Evolutionary conservation across 345 rosid genomes (phyloP).

Genomic region (Eucalyptus camaldulensis): DNA sequence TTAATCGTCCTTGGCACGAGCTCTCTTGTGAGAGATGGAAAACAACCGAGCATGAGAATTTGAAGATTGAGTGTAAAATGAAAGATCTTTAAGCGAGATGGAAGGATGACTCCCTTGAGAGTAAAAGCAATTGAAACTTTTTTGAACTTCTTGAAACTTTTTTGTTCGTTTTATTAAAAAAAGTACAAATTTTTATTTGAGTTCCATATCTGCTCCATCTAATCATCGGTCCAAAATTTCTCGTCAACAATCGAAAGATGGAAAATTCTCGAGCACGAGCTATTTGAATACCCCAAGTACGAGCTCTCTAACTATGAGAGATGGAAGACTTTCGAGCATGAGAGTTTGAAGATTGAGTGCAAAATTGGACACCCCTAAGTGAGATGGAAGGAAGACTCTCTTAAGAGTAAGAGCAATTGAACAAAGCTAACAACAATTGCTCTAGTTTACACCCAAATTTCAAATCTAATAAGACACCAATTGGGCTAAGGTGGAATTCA

Average conservation of each 20-base stretch:
- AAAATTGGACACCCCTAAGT: too few relatives aligned
- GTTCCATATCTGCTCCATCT: background rate
- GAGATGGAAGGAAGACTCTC: background rate
- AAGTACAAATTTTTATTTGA: too few relatives aligned
- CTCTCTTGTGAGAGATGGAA: too few relatives aligned
- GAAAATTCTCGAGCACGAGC: background rate
- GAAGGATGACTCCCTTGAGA: too few relatives aligned
- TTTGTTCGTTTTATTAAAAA: too few relatives aligned
- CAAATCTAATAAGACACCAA: background rate
- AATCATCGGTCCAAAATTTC: background rate
- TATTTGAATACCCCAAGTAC: accelerated
- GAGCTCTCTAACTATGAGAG: accelerated
- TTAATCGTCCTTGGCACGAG: accelerated
- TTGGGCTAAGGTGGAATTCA: background rate
- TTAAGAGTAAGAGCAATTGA: background rate
- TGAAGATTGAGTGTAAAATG: too few relatives aligned
- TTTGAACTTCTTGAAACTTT: background rate
- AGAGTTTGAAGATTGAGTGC: background rate
- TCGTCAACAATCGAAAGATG: background rate
- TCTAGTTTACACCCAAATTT: background rate
- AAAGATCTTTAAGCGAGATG: too few relatives aligned
- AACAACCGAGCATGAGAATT: too few relatives aligned
- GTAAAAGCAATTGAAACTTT: too few relatives aligned
- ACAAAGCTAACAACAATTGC: background rate
- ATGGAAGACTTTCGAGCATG: background rate